These are phyloP conservation scores for Monosporozyma solicola DNA, from an alignment of 805 yeast genomes.

Conservation along the genomic window DNA sequence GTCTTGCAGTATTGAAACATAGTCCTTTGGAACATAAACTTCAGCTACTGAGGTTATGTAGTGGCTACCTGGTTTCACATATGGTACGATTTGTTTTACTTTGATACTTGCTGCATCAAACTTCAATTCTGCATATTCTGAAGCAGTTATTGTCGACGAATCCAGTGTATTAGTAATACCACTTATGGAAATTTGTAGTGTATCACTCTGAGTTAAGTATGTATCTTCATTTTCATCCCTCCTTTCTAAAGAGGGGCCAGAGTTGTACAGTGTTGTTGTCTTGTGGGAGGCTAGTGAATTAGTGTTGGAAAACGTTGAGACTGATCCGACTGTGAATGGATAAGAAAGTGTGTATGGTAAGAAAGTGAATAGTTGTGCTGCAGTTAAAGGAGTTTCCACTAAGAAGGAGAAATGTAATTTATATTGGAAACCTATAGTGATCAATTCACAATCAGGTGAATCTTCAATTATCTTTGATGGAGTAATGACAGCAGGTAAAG, in stretches of 20 bases:
- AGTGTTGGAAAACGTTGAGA: neutral
- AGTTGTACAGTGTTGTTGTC: neutral
- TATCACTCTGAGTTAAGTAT: neutral
- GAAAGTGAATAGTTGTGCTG: conserved; percentile 59
- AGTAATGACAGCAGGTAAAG: conserved; percentile 35
- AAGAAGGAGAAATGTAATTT: conserved; percentile 82
- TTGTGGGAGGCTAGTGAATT: neutral
- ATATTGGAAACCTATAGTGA: conserved; percentile 45
- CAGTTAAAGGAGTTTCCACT: conserved; percentile 74
- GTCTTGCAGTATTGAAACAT: conserved; percentile 41
- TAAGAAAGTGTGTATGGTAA: conserved; percentile 63
- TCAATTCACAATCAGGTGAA: conserved; percentile 18
- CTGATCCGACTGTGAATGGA: conserved; percentile 32
- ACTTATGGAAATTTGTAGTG: neutral
- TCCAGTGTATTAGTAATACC: neutral
- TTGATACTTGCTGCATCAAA: neutral
- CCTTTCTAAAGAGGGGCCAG: neutral
- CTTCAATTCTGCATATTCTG: neutral
- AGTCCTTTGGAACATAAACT: conserved; percentile 61
- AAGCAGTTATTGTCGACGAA: neutral
- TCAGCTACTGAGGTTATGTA: conserved; percentile 85
- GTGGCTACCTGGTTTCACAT: conserved; percentile 28
- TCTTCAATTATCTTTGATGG: conserved; percentile 32
- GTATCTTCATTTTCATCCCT: neutral
- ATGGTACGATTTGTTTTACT: conserved; percentile 8